Conservation (phyloP, 345 rosid species). For the Sonneratia alba region DNA sequence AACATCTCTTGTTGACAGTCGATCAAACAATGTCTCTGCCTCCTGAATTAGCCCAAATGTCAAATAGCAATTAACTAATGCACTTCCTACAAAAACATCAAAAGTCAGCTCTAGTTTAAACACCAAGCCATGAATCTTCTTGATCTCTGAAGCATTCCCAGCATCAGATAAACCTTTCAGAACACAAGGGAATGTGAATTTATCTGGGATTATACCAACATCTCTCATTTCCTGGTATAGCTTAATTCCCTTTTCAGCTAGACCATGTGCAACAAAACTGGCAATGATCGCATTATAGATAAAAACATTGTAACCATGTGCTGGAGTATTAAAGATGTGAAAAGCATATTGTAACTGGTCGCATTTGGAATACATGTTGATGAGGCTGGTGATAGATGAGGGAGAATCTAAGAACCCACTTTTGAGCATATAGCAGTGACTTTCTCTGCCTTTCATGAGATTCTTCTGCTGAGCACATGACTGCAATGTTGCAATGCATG, state of each 20-base stretch:
- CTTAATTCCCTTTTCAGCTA: constrained; percentile 27
- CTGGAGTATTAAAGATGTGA: constrained; percentile 14
- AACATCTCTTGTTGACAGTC: constrained; percentile 40
- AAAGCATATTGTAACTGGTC: constrained; percentile 23
- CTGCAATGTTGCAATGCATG: constrained; percentile 42
- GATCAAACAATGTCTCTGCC: constrained; percentile 47
- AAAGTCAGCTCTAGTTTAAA: constrained; percentile 45
- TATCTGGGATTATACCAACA: constrained; percentile 38
- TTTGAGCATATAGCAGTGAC: constrained; percentile 40
- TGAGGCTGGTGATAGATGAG: constrained; percentile 42
- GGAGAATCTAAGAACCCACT: constrained; percentile 37
- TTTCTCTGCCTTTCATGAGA: constrained; percentile 23
- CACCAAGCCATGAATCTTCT: constrained; percentile 42
- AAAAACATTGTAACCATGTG: constrained; percentile 30
- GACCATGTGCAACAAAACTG: constrained; percentile 39
- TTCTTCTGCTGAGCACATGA: constrained; percentile 35
- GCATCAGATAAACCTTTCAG: constrained; percentile 39
- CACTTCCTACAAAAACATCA: constrained; percentile 45
- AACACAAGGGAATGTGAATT: constrained; percentile 52
- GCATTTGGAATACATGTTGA: constrained; percentile 51
- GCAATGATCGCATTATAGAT: constrained; percentile 43
- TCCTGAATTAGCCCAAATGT: constrained; percentile 28
- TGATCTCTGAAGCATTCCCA: constrained; percentile 32
- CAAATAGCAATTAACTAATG: constrained; percentile 30
- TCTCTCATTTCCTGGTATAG: constrained; percentile 35